Conservation (phyloP, 495 filamentous ascomycete genomes). For the Trichocladium antarcticum region DNA sequence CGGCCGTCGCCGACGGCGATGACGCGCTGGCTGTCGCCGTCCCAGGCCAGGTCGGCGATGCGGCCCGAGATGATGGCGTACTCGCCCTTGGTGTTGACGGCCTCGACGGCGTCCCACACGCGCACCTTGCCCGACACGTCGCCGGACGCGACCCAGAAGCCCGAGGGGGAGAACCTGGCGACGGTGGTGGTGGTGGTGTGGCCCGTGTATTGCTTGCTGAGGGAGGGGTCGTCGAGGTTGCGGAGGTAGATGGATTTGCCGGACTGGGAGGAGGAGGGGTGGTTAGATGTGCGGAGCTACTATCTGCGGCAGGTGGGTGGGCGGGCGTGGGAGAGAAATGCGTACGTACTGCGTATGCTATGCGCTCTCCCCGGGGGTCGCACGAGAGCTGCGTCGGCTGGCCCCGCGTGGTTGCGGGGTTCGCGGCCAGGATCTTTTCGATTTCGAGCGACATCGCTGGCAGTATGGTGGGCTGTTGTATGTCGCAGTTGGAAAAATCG, state of each 20-base stretch:
- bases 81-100: conserved; percentile 64
- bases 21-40: conserved; percentile 90
- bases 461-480: not conserved
- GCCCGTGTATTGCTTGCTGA: conserved; percentile 75
- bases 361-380: conserved; percentile 81
- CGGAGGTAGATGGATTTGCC: conserved; percentile 94
- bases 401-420: conserved; percentile 72
- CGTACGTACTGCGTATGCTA: conserved; percentile 77
- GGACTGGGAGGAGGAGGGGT: conserved; percentile 42
- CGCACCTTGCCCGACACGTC: conserved; percentile 73
- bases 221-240: conserved; percentile 75
- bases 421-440: conserved; percentile 45
- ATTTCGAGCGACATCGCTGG: conserved; percentile 41
- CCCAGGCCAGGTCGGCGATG: conserved; percentile 95
- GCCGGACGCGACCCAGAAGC: conserved; percentile 91
- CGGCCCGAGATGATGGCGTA: conserved; percentile 89
- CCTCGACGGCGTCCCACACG: conserved; percentile 73
- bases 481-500: not conserved
- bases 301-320: too few species aligned
- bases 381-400: conserved; percentile 82
- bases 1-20: conserved; percentile 94
- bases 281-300: not conserved
- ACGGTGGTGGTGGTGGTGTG: conserved; percentile 84
- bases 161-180: conserved; percentile 87
- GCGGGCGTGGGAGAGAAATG: not conserved